Conservation (phyloP, 2,329 filamentous ascomycete species). For the Pseudogymnoascus verrucosus region DNA sequence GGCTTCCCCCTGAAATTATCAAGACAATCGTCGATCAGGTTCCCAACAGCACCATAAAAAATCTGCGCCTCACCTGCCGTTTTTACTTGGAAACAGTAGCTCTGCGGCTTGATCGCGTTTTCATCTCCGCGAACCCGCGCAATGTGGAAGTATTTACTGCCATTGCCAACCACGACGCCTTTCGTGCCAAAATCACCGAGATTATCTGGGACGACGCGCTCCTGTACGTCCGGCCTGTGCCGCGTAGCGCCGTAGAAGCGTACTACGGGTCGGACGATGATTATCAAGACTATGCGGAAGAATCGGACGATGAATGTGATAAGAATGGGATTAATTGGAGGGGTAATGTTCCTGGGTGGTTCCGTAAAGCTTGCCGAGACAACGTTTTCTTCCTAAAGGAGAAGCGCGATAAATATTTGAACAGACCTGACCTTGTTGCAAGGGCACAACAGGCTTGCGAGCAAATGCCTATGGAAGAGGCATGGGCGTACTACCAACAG, state of each 20-base stretch:
- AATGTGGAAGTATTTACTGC: constrained; percentile 32
- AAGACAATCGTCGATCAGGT: constrained; percentile 13
- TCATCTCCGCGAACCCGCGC: constrained; percentile 33
- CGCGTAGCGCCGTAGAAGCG: too few species aligned
- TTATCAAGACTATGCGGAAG: not conserved
- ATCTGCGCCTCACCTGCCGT: constrained; percentile 22
- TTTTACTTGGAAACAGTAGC: constrained; percentile 12
- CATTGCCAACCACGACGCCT: constrained; percentile 30
- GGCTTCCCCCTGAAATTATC: constrained; percentile 12
- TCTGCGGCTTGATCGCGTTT: constrained; percentile 30
- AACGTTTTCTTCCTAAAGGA: not conserved
- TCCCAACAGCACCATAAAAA: constrained; percentile 24
- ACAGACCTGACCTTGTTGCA: not conserved
- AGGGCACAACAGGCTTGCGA: not conserved
- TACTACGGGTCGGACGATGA: not conserved
- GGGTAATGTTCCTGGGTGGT: not conserved
- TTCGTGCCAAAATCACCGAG: constrained; percentile 28
- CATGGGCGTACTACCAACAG: constrained; percentile 27
- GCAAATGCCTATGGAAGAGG: constrained; percentile 19
- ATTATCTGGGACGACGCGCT: constrained; percentile 34
- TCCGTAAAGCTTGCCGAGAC: not conserved
- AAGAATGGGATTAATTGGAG: not conserved
- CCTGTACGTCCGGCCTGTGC: not conserved
- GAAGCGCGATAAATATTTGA: not conserved
- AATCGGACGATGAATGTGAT: not conserved